Evolutionary conservation across 75 land plant genomes (phyloP), one percentile per base, ranked within the genome.

Genomic region (Pinus albicaulis): DNA sequence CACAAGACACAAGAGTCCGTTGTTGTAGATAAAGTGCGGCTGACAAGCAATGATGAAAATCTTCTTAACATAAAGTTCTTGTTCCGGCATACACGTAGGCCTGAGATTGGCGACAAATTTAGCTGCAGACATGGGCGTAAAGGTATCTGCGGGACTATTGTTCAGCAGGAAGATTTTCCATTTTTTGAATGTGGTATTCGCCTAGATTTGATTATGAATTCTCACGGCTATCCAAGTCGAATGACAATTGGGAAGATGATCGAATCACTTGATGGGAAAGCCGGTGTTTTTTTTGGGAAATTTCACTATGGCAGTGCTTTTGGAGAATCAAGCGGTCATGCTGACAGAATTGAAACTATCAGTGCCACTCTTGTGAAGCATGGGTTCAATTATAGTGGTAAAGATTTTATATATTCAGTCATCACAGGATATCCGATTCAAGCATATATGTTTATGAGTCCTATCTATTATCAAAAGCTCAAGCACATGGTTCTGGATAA

Each of bases 191-290:
- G 89, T 76, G 99, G 98, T 14, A 86, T 97, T 66, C 94, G 98
- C 74, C 99, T 95, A 71, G 99, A 97, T 89, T 74, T 97, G 74
- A 97, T 97, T 63, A 97, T 97, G 99, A 97, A 97, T 85, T 98
- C 99, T 69, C 99, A 92, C 85, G 99, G 99, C 59, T 97, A 88
- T 88, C 99, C 99, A 57, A 94, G 99, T 86, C 99, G 98, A 71
- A 97, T 97, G 99, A 97, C 99, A 31, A 90, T 97, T 44, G 99
- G 99, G 16, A 94, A 97, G n/a, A n/a, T n/a, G n/a, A n/a, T n/a
- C n/a, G n/a, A n/a, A n/a, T n/a, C n/a, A n/a, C n/a, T n/a, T n/a
- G n/a, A n/a, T n/a, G n/a, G n/a, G n/a, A n/a, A n/a, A n/a, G n/a
- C n/a, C n/a, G n/a, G n/a, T n/a, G n/a, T n/a, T n/a, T n/a, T n/a